phyloP scores from a whole-genome alignment of 495 filamentous ascomycete genomes.

The Talaromyces liani region DNA sequence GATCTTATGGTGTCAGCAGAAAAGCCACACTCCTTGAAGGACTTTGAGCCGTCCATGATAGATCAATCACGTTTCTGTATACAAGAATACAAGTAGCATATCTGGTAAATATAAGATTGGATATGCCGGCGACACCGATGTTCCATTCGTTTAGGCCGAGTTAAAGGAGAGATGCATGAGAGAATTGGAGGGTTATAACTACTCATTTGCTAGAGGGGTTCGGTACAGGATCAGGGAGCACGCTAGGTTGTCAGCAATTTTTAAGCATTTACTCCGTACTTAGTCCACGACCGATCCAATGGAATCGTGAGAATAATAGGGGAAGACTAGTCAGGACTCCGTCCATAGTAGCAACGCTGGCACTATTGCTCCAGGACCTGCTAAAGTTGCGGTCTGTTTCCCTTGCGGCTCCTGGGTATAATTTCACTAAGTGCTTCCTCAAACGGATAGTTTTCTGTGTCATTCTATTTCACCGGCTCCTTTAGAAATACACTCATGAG shows the following conservation, averaged over 20 bases:
- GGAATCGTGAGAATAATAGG: background rate
- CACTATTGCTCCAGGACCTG: background rate
- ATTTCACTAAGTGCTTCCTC: background rate
- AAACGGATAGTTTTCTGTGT: background rate
- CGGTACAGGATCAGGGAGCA: background rate
- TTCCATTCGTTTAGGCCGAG: background rate
- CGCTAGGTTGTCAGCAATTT: background rate
- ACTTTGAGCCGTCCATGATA: background rate
- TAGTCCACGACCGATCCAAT: background rate
- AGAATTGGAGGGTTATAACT: background rate
- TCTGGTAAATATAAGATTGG: background rate
- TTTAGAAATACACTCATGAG: background rate
- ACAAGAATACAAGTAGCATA: background rate
- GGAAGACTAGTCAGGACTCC: background rate
- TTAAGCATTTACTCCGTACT: background rate
- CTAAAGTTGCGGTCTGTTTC: background rate
- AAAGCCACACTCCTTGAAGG: background rate
- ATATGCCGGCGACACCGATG: background rate
- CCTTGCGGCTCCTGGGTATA: background rate
- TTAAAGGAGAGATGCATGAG: background rate
- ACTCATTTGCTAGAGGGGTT: no score
- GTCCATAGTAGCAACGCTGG: background rate
- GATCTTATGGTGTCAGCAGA: background rate
- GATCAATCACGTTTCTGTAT: background rate
- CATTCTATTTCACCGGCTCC: background rate